These are phyloP conservation scores for Dothistroma pini DNA, from an alignment of 2,329 filamentous ascomycete species.

Conservation along the genomic window DNA sequence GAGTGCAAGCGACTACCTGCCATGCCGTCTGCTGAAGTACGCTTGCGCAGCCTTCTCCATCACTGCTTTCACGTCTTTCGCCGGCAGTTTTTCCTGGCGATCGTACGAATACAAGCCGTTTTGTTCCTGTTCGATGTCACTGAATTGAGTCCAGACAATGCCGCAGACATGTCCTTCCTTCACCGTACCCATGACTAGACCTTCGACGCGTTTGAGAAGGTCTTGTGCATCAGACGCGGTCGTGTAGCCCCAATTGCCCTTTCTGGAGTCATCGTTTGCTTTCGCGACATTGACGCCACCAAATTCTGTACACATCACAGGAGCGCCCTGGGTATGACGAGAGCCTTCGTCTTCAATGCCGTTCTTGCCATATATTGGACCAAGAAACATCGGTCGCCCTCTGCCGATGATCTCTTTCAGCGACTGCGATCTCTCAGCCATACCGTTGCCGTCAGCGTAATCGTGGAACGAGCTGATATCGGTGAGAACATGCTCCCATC, in stretches of 20 bases:
- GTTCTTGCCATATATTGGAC: slow-evolving; percentile 39
- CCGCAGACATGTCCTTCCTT: slow-evolving; percentile 56
- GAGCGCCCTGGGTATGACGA: slow-evolving; percentile 52
- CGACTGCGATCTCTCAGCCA: slow-evolving; percentile 53
- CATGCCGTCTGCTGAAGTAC: slow-evolving; percentile 39
- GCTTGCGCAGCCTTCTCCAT: slow-evolving; percentile 51
- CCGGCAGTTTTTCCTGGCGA: slow-evolving; percentile 58
- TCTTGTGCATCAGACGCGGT: slow-evolving; percentile 60
- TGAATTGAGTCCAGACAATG: slow-evolving; percentile 64
- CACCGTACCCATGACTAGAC: slow-evolving; percentile 56
- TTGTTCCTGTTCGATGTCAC: slow-evolving; percentile 63
- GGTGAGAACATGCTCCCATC: slow-evolving; percentile 64
- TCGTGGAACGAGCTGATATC: slow-evolving; percentile 67
- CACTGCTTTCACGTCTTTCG: slow-evolving; percentile 54
- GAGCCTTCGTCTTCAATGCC: slow-evolving; percentile 45
- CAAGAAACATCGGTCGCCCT: slow-evolving; percentile 54
- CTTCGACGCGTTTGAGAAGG: slow-evolving; percentile 56
- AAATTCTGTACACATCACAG: slow-evolving; percentile 65
- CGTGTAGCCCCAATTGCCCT: slow-evolving; percentile 64
- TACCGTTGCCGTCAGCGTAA: slow-evolving; percentile 57
- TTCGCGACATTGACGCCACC: slow-evolving; percentile 64
- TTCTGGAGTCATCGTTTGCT: slow-evolving; percentile 34
- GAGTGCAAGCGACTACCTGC: not conserved
- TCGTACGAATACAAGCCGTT: slow-evolving; percentile 65
- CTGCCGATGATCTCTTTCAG: slow-evolving; percentile 56